A percentile compares a stretch with the other conserved stretches of the same genome.
Evolutionary conservation across 495 filamentous ascomycete species (phyloP).

Genomic region (Chaetomium cochliodes): DNA sequence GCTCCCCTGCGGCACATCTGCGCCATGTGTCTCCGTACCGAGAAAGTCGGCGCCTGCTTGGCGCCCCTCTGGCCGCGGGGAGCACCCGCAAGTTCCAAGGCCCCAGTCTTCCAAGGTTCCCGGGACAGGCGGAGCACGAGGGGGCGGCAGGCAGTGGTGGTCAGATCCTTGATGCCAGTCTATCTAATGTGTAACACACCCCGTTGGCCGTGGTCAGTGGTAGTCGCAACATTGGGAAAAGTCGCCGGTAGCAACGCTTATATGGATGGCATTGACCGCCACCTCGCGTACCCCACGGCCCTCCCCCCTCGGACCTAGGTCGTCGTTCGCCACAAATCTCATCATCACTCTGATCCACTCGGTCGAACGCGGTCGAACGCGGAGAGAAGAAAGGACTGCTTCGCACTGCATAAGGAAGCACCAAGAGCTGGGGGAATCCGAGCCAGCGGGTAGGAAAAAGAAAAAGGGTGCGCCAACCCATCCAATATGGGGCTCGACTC

Average conservation of each 20-base stretch:
- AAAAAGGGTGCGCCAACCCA: background rate
- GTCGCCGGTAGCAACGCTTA: constrained; percentile 11
- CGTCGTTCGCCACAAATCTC: constrained; percentile 4
- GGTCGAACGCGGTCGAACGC: background rate
- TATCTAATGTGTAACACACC: background rate
- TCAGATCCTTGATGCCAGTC: background rate
- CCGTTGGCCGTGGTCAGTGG: background rate
- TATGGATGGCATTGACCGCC: constrained; percentile 20
- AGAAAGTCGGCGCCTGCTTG: constrained; percentile 15
- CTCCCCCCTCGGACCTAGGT: constrained; percentile 8
- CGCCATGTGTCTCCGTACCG: background rate
- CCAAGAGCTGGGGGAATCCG: background rate
- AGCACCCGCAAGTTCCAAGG: background rate
- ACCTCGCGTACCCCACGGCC: background rate
- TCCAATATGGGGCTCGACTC: constrained; percentile 28
- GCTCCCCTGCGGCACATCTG: constrained; percentile 11
- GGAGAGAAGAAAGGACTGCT: background rate
- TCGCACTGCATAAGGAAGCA: no score
- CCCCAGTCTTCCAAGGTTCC: background rate
- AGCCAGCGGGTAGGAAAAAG: background rate
- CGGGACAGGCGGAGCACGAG: background rate
- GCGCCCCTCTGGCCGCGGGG: constrained; percentile 1
- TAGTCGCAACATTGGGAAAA: background rate
- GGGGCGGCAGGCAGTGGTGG: background rate
- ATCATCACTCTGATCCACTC: background rate